A percentile compares a stretch with the other conserved stretches of the same genome.
Conservation (phyloP, 2,329 filamentous ascomycete species). For the Clonostachys sp. region DNA sequence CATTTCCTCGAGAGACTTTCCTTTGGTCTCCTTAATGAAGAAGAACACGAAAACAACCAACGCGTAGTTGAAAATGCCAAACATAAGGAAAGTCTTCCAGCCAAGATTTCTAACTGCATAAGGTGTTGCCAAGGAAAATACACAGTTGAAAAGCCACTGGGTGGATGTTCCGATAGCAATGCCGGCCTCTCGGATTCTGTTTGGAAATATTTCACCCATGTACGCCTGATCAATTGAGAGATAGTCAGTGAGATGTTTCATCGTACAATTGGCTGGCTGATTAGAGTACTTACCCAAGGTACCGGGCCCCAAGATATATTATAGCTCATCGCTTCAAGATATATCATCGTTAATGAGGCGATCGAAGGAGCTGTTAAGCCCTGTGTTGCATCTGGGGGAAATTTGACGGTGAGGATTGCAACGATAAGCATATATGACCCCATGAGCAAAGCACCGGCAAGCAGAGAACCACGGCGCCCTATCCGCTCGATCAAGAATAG, state of each 20-base stretch:
- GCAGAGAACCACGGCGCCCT: conserved; percentile 40
- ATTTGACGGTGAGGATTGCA: conserved; percentile 34
- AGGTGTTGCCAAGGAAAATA: conserved; percentile 40
- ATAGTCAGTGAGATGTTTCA: too few relatives aligned
- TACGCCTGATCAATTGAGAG: conserved; percentile 16
- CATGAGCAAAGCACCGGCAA: conserved; percentile 43
- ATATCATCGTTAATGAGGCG: conserved; percentile 44
- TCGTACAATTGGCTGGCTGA: too few relatives aligned
- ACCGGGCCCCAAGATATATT: conserved; percentile 45
- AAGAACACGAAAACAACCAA: conserved; percentile 36
- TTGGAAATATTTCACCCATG: conserved; percentile 43
- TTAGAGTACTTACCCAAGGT: conserved; percentile 28
- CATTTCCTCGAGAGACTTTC: conserved; percentile 38
- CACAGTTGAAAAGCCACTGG: conserved; percentile 48
- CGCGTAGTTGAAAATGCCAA: conserved; percentile 40
- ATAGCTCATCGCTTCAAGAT: conserved; percentile 45
- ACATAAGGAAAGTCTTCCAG: conserved; percentile 45
- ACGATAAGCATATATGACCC: conserved; percentile 48
- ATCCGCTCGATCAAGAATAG: conserved; percentile 43
- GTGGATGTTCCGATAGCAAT: conserved; percentile 42
- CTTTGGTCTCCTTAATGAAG: conserved; percentile 36
- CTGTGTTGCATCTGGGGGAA: conserved; percentile 25
- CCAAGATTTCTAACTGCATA: conserved; percentile 39
- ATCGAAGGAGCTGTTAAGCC: conserved; percentile 32
- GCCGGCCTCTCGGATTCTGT: conserved; percentile 41